Percentiles rank a stretch among this genome's conserved stretches.
Conservation (phyloP, 2,329 filamentous ascomycete species). For the Canariomyces notabilis region DNA sequence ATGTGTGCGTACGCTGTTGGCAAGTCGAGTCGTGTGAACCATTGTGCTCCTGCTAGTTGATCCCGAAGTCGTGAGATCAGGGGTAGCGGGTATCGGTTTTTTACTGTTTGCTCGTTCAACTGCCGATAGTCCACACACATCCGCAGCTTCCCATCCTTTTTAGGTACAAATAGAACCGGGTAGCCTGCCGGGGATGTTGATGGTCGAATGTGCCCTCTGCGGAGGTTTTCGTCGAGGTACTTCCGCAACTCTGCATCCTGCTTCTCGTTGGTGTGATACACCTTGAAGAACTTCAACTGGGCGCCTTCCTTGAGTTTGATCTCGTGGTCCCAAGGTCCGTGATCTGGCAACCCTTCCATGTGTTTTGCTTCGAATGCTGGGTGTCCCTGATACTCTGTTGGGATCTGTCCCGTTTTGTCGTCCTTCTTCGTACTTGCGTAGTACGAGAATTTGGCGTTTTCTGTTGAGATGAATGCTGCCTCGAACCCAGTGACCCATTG, state of each 20-base stretch:
- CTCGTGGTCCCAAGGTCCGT: background rate
- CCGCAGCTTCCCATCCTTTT: slow-evolving; percentile 3
- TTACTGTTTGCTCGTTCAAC: slow-evolving; percentile 2
- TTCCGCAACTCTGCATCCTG: background rate
- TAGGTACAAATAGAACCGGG: background rate
- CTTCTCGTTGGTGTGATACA: background rate
- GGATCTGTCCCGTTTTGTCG: background rate
- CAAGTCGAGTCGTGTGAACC: background rate
- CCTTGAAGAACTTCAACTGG: slow-evolving; percentile 1
- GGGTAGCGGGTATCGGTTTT: slow-evolving; percentile 4
- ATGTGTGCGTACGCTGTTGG: background rate
- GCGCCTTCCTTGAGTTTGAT: slow-evolving; percentile 2
- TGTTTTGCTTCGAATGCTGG: slow-evolving; percentile 1
- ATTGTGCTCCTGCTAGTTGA: background rate
- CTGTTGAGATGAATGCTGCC: background rate
- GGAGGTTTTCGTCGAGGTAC: slow-evolving; percentile 10
- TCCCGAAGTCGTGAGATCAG: background rate
- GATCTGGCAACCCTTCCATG: background rate
- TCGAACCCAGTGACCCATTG: background rate
- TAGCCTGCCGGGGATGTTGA: slow-evolving; percentile 9
- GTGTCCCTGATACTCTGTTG: background rate
- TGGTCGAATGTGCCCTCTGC: slow-evolving; percentile 5
- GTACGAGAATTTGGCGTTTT: background rate
- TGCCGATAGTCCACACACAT: slow-evolving; percentile 6
- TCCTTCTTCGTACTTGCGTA: background rate